Percentiles rank a stretch among this genome's conserved stretches.
phyloP scores from a whole-genome alignment of 208 protist genomes.

The Leptomonas pyrrhocoris region DNA sequence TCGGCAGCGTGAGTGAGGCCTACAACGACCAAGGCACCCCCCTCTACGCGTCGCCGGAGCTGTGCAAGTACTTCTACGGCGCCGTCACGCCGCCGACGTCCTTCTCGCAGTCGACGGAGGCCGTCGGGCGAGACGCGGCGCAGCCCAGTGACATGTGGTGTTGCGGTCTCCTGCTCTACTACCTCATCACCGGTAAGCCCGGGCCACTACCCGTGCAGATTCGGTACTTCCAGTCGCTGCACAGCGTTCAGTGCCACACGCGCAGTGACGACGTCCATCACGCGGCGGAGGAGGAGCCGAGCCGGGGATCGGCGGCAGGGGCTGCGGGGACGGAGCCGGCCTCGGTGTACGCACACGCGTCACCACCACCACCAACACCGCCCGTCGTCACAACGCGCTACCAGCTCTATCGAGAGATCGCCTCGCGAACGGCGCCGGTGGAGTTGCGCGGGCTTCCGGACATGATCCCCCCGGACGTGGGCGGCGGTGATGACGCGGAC shows the following conservation, averaged over 20 bases:
- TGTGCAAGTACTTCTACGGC: conserved; percentile 76
- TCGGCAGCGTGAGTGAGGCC: conserved; percentile 54
- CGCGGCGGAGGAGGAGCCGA: no score
- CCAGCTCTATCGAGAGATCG: conserved; percentile 77
- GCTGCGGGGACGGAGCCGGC: background rate
- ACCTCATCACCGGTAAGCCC: conserved; percentile 66
- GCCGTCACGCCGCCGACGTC: conserved; percentile 19
- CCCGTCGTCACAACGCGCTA: conserved; percentile 48
- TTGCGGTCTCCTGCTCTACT: conserved; percentile 77
- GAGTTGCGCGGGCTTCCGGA: conserved; percentile 58
- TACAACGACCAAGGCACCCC: conserved; percentile 85
- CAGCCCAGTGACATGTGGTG: conserved; percentile 83
- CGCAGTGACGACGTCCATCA: no score
- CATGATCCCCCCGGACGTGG: conserved; percentile 22
- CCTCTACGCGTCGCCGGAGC: conserved; percentile 88
- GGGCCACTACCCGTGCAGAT: conserved; percentile 56
- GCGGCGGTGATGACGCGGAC: background rate
- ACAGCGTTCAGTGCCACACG: conserved; percentile 15
- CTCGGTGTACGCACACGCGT: no score
- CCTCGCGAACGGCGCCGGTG: conserved; percentile 44
- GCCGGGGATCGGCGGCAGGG: background rate
- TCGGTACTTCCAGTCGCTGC: conserved; percentile 37
- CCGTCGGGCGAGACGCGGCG: conserved; percentile 26
- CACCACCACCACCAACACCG: background rate
- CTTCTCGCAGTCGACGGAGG: conserved; percentile 22